Percentiles rank a stretch among this genome's conserved stretches.
Evolutionary conservation across 2,329 filamentous ascomycete species (phyloP).

Genomic region (Aspergillus brasiliensis): DNA sequence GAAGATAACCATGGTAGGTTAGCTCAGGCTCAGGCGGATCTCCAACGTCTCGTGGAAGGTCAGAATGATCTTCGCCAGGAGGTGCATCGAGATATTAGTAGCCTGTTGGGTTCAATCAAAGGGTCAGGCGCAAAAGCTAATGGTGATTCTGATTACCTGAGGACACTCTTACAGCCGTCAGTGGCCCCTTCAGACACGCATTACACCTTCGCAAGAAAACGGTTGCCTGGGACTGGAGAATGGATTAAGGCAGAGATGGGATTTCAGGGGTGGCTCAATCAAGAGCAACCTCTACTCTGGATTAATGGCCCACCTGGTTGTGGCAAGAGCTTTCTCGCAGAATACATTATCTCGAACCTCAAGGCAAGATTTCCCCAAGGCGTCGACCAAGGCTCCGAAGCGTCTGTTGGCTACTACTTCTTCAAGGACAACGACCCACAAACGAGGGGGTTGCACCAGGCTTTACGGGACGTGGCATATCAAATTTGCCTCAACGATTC

Average conservation of each 20-base stretch:
- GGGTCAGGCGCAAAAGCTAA: background rate
- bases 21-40: background rate
- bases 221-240: conserved; percentile 44
- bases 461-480: conserved; percentile 51
- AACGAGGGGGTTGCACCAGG: conserved; percentile 49
- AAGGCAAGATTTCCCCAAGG: conserved; percentile 36
- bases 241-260: conserved; percentile 49
- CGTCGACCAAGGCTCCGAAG: conserved; percentile 14
- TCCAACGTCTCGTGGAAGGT: background rate
- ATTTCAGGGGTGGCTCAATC: conserved; percentile 44
- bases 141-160: background rate
- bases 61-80: background rate
- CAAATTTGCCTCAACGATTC: conserved; percentile 52
- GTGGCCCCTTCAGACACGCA: background rate
- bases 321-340: conserved; percentile 52
- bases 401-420: conserved; percentile 51
- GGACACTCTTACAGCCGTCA: background rate
- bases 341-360: conserved; percentile 46
- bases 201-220: background rate
- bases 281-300: conserved; percentile 47
- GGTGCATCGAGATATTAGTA: background rate
- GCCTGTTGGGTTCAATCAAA: background rate
- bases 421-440: conserved; percentile 53
- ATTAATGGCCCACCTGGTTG: conserved; percentile 49
- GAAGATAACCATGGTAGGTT: background rate